Base-by-base conservation (phyloP, 345 rosid species). In the Dipteronia sinensis region DNA sequence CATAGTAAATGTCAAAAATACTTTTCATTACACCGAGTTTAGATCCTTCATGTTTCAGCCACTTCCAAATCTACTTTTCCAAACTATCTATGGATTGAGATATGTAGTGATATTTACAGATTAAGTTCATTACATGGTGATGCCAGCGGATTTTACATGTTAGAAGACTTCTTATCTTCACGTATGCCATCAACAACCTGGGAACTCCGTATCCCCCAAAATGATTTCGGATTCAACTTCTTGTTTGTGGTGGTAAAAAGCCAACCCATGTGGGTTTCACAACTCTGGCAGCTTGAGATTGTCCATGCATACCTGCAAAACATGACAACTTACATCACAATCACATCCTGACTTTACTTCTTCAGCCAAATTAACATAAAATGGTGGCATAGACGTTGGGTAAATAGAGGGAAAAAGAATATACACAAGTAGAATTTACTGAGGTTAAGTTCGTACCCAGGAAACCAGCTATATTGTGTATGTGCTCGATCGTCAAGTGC, bases 391-490 rank as follows among this genome's bases (percentile, higher is more conserved):
- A 62, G n/a, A 40, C 13, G 0, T 2, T 13, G 34, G 12, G 2
- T 15, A 10, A 20, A 27, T 0, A 19, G 51, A 12, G 23, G 11
- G 6, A 76, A 61, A 47, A 59, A 8, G 31, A 15, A 10, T 3
- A 42, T 20, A 56, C 31, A 29, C 8, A 49, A 29, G n/a, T 31
- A 19, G 23, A 46, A 67, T 31, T 31, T 65, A 58, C 25, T 7
- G 20, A 73, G 16, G 56, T 34, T 34, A 69, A 81, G 55, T 9
- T 46, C 92, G 76, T 94, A 96, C 99, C 99, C 98, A 64, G 99
- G 99, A 87, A 96, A 96, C 99, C 98, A 96, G 83, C 99, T 94
- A 88, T 88, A 95, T 65, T 89, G 92, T 69, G 81, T 80, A 66
- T 0, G 11, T 1, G 98, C 76, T 47, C 61, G 81, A 77, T 90